These are phyloP conservation scores for Blastobotrys buckinghamii DNA, from an alignment of 1,139 yeast genomes.

Conservation along the genomic window DNA sequence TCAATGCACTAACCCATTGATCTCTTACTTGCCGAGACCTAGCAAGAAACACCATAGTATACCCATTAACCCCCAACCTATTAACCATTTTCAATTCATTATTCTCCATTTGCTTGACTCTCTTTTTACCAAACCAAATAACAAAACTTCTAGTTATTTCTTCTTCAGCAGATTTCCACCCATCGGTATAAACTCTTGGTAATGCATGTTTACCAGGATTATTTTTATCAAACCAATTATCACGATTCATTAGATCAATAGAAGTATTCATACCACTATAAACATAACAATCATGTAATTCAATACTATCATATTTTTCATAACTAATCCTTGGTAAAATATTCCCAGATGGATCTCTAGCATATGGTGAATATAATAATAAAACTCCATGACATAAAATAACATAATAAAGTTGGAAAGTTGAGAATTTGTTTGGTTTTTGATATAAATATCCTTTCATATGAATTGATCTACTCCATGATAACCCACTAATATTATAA, in stretches of 20 bases:
- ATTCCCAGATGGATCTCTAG: constrained; percentile 35
- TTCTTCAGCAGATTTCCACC: constrained; percentile 78
- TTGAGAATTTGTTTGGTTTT: constrained; percentile 62
- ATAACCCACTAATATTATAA: constrained; percentile 50
- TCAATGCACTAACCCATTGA: constrained; percentile 65
- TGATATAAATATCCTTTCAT: constrained; percentile 59
- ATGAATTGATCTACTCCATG: constrained; percentile 56
- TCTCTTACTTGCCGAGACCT: constrained; percentile 80
- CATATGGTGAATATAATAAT: constrained; percentile 41
- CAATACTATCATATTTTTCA: constrained; percentile 34
- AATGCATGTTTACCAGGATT: constrained; percentile 53
- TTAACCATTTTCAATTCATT: constrained; percentile 26
- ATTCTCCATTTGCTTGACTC: constrained; percentile 24
- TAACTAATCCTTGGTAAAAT: constrained; percentile 22
- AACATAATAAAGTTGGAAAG: constrained; percentile 55
- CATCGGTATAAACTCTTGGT: constrained; percentile 74
- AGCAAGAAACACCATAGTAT: constrained; percentile 68
- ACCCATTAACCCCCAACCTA: constrained; percentile 63
- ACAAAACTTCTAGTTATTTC: constrained; percentile 71
- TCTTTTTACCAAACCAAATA: constrained; percentile 71
- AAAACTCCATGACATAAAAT: constrained; percentile 67
- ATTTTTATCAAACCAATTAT: constrained; percentile 40
- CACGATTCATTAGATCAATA: constrained; percentile 49
- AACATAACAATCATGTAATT: constrained; percentile 62
- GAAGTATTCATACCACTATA: constrained; percentile 65